Percentiles rank a stretch among this genome's conserved stretches.
Conservation (phyloP, 768 basidiomycete genomes). For the Leccinum imitatum region DNA sequence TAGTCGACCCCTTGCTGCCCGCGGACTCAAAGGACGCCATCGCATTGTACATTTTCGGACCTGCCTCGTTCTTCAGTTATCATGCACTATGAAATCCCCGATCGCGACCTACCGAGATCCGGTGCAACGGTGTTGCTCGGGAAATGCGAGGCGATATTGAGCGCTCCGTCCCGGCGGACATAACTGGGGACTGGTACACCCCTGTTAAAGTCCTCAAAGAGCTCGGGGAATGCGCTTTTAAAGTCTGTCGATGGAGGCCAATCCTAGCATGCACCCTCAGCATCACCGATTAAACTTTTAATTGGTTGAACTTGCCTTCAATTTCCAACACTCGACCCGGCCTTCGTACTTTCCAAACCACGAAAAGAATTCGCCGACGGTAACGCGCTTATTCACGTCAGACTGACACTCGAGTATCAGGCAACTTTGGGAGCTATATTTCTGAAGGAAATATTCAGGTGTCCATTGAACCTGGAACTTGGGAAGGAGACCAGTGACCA, state of each 20-base stretch:
- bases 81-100: background rate
- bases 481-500: slow-evolving; percentile 64
- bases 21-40: slow-evolving; percentile 65
- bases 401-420: slow-evolving; percentile 83
- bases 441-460: slow-evolving; percentile 74
- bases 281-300: background rate
- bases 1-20: slow-evolving; percentile 81
- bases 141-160: slow-evolving; percentile 89
- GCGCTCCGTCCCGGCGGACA: slow-evolving; percentile 84
- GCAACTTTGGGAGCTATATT: slow-evolving; percentile 63
- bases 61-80: slow-evolving; percentile 37
- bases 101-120: slow-evolving; percentile 62
- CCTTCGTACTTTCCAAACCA: slow-evolving; percentile 69
- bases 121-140: slow-evolving; percentile 75
- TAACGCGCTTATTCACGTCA: slow-evolving; percentile 59
- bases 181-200: slow-evolving; percentile 88
- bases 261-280: slow-evolving; percentile 51
- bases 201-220: slow-evolving; percentile 81
- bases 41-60: slow-evolving; percentile 95
- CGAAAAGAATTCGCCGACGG: slow-evolving; percentile 77
- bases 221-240: slow-evolving; percentile 74
- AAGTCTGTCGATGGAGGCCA: slow-evolving; percentile 93
- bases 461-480: slow-evolving; percentile 75
- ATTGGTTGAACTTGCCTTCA: slow-evolving; percentile 56
- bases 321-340: slow-evolving; percentile 62